Base-by-base conservation (phyloP, 257 asterid species). In the Leonotis leonurus region DNA sequence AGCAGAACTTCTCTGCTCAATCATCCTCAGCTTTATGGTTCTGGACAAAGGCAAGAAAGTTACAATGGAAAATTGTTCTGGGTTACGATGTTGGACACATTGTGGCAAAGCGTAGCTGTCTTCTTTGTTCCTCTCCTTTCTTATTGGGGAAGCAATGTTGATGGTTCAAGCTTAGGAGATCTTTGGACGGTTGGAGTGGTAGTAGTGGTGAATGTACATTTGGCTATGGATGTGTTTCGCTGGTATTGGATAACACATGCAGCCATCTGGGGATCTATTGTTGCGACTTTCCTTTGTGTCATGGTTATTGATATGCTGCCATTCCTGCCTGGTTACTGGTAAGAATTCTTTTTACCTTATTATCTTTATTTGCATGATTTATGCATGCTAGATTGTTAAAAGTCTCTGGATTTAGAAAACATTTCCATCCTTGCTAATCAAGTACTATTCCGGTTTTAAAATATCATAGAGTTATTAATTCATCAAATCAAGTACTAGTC, bases 221-320 rank as follows among this genome's bases (percentile, higher is more conserved):
- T 93, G 73, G 95, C 99, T 56, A 85, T 93, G 96, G 99, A 93
- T 43, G 81, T 89, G 12, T 40, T 75, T 32, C 80, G 96, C 24
- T 93, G 99, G 99, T 80, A 79, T 71, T 93, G 95, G 96, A 79
- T 85, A 50, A 78, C 94, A 57, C 99, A 93, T 75, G 96, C 78
- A 1, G 85, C 83, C 41, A 71, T 89, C 10, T 93, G 99, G 99
- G 99, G 97, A 68, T 89, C 99, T 8, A 85, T 84, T 30, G n/a
- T 75, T 9, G 94, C 94, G 25, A 87, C 97, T 64, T 85, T 85
- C 78, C 33, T 87, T 44, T 87, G 92, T 68, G 86, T 93, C 73
- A 78, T 87, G 62, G 71, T 77, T 53, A 85, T 93, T 7, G 99
- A 93, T 67, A 52, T 70, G 48, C 56, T 93, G 44, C 84, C 97